Base-by-base conservation (phyloP, 23 red algal species). In the Agarophyton chilense region DNA sequence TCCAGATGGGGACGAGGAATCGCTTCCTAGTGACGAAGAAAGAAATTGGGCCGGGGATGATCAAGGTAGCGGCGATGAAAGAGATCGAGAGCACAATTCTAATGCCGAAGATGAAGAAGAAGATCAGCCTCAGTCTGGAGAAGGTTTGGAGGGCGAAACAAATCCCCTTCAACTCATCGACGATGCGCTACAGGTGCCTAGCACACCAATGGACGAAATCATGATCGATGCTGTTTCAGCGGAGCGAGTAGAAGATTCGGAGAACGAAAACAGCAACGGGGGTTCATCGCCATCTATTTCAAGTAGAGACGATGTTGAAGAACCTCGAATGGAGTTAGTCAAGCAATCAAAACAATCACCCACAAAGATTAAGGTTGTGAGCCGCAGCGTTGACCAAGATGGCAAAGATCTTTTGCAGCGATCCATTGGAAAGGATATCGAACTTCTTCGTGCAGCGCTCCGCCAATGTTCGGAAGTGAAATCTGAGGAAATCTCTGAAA, bases 31-130 rank as follows among this genome's bases (percentile, higher is more conserved):
- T 47, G 63, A 72, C 52, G 64, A 54, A 46, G 83, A 88, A 16
- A 53, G 81, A 28, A 51, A 35, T 46, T 85, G 81, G 81, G 81
- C 70, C 14, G 60, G 81, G 24, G 61, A 67, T 33, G 52, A 78
- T 9, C 73, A 78, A 54, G 46, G 46, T 34, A 78, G 51, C 41
- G 73, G 73, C 9, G 73, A 57, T 57, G 81, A 72, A 51, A 36
- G 49, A 26, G 81, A 85, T 70, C 73, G 22, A 32, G 73, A 78
- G 31, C 44, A 64, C 4, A 63, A 64, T 11, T 61, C 43, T 45
- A 60, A 83, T 39, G 33, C 28, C 9, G 42, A 39, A 34, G 78
- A 63, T 35, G 56, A 83, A 43, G 78, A 64, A 36, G 80, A 50
- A 18, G 67, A 73, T 16, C 10, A 72, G 2, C 31, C 46, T 6